Conservation (phyloP, 2,329 filamentous ascomycete species). For the Dactylella cylindrospora region DNA sequence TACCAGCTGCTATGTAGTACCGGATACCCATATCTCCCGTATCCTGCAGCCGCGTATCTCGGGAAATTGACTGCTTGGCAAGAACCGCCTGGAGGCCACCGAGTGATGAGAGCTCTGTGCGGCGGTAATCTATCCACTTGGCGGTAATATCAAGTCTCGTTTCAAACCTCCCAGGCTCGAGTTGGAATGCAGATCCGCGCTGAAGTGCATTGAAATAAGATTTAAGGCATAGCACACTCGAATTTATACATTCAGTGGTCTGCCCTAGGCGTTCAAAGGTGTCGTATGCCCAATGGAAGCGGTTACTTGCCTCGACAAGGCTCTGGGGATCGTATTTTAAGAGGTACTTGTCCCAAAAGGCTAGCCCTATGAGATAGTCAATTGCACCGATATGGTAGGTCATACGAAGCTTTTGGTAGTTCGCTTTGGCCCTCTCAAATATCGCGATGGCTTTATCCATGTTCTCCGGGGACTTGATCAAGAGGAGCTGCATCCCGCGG, state of each 20-base stretch:
- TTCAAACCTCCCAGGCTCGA: not conserved
- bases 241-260: not conserved
- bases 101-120: not conserved
- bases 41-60: not conserved
- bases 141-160: not conserved
- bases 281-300: not conserved
- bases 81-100: not conserved
- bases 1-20: not conserved
- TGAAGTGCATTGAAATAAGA: not conserved
- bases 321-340: too few relatives aligned
- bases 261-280: not conserved
- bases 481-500: not conserved
- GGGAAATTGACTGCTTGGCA: not conserved
- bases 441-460: not conserved
- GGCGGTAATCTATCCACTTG: constrained; percentile 3
- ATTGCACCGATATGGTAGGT: not conserved
- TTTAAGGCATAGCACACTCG: not conserved
- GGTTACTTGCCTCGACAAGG: too few relatives aligned
- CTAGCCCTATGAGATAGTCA: not conserved
- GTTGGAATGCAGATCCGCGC: not conserved
- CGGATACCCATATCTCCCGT: not conserved
- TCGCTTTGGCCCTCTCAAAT: not conserved
- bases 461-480: not conserved
- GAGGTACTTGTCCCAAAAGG: too few relatives aligned
- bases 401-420: not conserved